Base-by-base conservation (phyloP, 140 eudicot species). In the Cichorium intybus region DNA sequence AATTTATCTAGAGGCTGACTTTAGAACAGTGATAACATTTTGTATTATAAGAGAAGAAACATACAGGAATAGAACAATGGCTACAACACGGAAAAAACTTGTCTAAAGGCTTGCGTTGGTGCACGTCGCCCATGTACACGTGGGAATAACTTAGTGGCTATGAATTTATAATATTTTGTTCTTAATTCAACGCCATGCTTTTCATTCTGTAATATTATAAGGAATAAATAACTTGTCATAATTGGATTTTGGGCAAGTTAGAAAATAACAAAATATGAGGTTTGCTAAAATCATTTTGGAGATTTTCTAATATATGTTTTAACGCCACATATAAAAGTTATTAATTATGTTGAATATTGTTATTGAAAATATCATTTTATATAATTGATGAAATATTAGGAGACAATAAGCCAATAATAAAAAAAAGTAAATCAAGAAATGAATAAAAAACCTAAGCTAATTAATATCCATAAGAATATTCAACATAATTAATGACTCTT, bases 71-170 rank as follows among this genome's bases (percentile, higher is more conserved):
- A 20, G 29, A 9, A 11, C 27, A n/a, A n/a, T n/a, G n/a, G n/a
- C n/a, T n/a, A n/a, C n/a, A 35, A 61, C 39, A 31, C 34, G 66
- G 18, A 65, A 34, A 26, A 11, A 27, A 15, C 1, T 50, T 27
- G 49, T 52, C 16, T n/a, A 39, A 56, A 27, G 51, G 56, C 41
- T 18, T 26, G 67, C 4, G 49, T 58, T 43, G 69, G 74, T 48
- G 51, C 75, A 67, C 68, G 70, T 39, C 52, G 49, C 12, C 26
- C 41, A 17, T 75, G 64, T 66, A 75, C 64, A 74, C 58, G 69
- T 57, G 74, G 27, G 21, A 21, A 4, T 20, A 35, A 37, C 7
- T n/a, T 37, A 14, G 47, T 66, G 74, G 74, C 56, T 1, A 26
- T 3, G 18, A 20, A 20, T 8, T n/a, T n/a, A 33, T 29, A 21